Percentiles rank a stretch among this genome's conserved stretches.
These are phyloP conservation scores for Oryza meridionalis DNA, from an alignment of 176 grass and related monocot species.

Conservation along the genomic window DNA sequence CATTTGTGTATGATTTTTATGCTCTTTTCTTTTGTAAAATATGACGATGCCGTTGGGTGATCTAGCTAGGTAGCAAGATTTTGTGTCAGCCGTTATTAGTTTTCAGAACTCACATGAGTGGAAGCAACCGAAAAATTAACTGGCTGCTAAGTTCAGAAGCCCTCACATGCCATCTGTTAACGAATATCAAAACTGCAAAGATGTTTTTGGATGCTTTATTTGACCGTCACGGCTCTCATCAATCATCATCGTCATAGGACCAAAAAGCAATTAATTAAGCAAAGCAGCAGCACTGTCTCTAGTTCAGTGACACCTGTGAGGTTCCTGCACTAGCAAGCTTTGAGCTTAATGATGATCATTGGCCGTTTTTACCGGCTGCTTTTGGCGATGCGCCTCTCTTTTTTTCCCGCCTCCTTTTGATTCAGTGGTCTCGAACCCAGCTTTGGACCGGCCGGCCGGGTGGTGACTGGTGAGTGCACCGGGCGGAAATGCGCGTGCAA, in stretches of 20 bases:
- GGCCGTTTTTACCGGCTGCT: neutral
- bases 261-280: slow-evolving; percentile 6
- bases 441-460: neutral
- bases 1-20: neutral
- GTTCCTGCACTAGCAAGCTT: neutral
- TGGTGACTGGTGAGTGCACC: neutral
- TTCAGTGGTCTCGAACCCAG: neutral
- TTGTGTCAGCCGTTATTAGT: neutral
- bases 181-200: neutral
- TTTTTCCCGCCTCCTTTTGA: neutral
- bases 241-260: no score
- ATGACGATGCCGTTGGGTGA: neutral
- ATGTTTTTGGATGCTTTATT: slow-evolving; percentile 20
- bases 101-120: neutral
- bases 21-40: neutral
- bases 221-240: neutral
- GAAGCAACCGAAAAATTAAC: neutral
- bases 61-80: neutral
- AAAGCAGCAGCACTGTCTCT: neutral
- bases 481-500: neutral
- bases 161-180: neutral
- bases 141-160: neutral
- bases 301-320: slow-evolving; percentile 15
- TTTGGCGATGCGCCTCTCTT: slow-evolving; percentile 34
- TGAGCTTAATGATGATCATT: slow-evolving; percentile 14